A percentile compares a stretch with the other conserved stretches of the same genome.
phyloP scores from a whole-genome alignment of 2,329 filamentous ascomycete species.

The Botrytis tulipae region DNA sequence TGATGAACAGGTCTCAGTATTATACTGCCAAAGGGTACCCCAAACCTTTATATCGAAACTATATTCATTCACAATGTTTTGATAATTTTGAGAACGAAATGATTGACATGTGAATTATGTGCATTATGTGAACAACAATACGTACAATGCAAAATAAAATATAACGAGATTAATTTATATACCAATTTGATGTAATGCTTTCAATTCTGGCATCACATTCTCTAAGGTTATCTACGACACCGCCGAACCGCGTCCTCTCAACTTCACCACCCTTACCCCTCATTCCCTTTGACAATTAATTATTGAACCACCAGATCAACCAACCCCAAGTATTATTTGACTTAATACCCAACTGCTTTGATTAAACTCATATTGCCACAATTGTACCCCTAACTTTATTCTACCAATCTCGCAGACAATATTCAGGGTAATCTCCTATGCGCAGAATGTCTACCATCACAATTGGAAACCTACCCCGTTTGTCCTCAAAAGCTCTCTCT shows the following conservation, averaged over 20 bases:
- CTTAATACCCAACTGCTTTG: background rate
- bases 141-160: background rate
- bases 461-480: conserved; percentile 34
- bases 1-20: background rate
- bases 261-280: background rate
- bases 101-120: too few relatives aligned
- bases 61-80: background rate
- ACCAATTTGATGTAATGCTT: background rate
- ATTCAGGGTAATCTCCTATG: background rate
- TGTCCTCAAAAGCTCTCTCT: conserved; percentile 36
- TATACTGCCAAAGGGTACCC: background rate
- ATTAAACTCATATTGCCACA: background rate
- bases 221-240: background rate
- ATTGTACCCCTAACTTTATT: background rate
- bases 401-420: background rate
- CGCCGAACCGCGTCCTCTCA: too few relatives aligned
- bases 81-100: too few relatives aligned
- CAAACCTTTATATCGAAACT: background rate
- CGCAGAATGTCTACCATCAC: conserved; percentile 31
- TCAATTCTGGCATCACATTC: background rate
- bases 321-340: background rate
- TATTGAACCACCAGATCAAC: background rate
- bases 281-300: background rate
- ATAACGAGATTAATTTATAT: background rate
- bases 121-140: background rate